phyloP scores from a whole-genome alignment of 2,329 filamentous ascomycete genomes.

The Nakataea oryzae region DNA sequence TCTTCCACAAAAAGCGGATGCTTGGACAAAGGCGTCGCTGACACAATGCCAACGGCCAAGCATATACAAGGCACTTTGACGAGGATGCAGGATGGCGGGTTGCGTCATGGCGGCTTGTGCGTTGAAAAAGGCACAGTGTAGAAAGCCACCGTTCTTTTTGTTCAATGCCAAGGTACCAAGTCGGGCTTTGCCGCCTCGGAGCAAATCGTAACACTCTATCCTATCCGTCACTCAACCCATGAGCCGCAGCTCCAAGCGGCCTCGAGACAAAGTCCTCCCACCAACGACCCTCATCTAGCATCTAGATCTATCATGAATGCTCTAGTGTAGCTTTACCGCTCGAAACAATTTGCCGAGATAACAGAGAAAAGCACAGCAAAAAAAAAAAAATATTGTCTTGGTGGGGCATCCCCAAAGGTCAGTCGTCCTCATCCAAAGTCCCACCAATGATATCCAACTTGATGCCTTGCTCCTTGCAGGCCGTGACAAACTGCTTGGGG shows the following conservation, averaged over 20 bases:
- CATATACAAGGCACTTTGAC: too few relatives aligned
- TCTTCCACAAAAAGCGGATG: too few relatives aligned
- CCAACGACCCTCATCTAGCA: neutral
- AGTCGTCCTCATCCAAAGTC: neutral
- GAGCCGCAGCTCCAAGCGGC: neutral
- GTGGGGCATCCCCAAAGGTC: too few relatives aligned
- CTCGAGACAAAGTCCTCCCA: neutral
- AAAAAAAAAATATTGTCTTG: too few relatives aligned
- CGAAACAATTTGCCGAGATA: neutral
- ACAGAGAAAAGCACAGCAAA: neutral
- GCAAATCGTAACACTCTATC: neutral
- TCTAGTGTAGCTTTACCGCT: neutral
- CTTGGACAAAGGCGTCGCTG: too few relatives aligned
- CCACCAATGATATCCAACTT: slow-evolving; percentile 18
- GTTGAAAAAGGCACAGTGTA: too few relatives aligned
- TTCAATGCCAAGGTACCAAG: neutral
- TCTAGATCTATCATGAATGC: neutral
- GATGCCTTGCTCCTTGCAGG: slow-evolving; percentile 21
- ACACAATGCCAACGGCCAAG: too few relatives aligned
- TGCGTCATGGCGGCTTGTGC: too few relatives aligned
- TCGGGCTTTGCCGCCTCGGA: neutral
- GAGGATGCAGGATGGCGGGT: too few relatives aligned
- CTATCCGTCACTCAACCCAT: neutral
- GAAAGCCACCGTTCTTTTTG: too few relatives aligned
- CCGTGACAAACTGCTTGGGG: slow-evolving; percentile 22